phyloP scores from a whole-genome alignment of 805 yeast species.

The Ogataea saltuana region DNA sequence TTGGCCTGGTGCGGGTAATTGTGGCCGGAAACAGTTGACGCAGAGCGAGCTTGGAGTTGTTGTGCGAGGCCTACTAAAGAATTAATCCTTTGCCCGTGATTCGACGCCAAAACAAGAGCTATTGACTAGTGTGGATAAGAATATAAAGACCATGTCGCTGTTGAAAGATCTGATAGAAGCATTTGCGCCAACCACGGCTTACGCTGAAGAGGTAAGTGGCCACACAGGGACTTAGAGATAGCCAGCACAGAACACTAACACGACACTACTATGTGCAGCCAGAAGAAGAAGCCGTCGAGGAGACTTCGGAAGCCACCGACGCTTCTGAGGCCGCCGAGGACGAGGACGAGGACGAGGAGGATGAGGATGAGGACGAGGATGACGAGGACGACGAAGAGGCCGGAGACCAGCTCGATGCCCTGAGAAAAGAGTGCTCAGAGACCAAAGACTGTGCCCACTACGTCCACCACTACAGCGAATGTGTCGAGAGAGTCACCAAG shows the following conservation, averaged over 20 bases:
- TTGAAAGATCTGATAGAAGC: conserved; percentile 78
- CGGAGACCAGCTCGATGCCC: conserved; percentile 63
- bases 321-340: conserved; percentile 39
- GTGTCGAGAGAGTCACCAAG: conserved; percentile 91
- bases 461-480: conserved; percentile 89
- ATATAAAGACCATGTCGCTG: conserved; percentile 37
- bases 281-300: conserved; percentile 30
- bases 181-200: conserved; percentile 74
- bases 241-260: conserved; percentile 8
- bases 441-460: conserved; percentile 67
- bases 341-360: conserved; percentile 38
- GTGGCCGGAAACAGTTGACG: conserved; percentile 4
- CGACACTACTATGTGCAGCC: conserved; percentile 25
- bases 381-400: conserved; percentile 57
- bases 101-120: background rate
- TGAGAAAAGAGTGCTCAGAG: conserved; percentile 68
- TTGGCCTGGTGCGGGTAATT: conserved; percentile 8
- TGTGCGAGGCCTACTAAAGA: too few species aligned
- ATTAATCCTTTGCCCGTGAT: too few species aligned
- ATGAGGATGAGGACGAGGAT: conserved; percentile 41
- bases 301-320: conserved; percentile 38
- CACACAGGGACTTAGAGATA: background rate
- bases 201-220: conserved; percentile 71
- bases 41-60: too few species aligned
- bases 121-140: background rate